Base-by-base conservation (phyloP, 1,284 basidiomycete species). In the Phenoliferia sp. region DNA sequence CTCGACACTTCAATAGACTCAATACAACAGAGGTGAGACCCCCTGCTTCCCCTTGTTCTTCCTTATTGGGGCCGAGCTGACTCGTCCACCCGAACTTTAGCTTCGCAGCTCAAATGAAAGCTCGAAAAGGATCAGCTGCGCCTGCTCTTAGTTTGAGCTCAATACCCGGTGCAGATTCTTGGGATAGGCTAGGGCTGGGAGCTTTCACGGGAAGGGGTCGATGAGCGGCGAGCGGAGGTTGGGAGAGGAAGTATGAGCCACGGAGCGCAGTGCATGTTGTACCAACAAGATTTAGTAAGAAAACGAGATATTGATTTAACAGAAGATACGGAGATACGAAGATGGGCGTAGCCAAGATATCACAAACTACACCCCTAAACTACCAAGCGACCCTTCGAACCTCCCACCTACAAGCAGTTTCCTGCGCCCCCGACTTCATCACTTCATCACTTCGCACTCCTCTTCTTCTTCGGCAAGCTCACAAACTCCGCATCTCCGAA, bases 1-100 rank as follows among this genome's bases (percentile, higher is more conserved):
- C 83, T 99, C n/a, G 96, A 99, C 80, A 99, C 96, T 7, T 74
- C 73, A 10, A 72, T 78, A 59, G 77, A 78, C 54, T 75, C 73
- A 31, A 76, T 78, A 61, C 66, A 73, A 22, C 17, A 52, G 15
- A 67, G 54, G 54, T 56, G 6, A 54, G 52, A 17, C 54, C 22
- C 66, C 33, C 54, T 29, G 28, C 6, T 56, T n/a, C n/a, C 54
- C 33, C 10, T 6, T 31, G 5, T 31, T n/a, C 6, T 5, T 9
- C 22, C 9, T 22, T 19, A 5, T 52, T 52, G 12, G 39, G 39
- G 22, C 22, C n/a, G 54, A 10, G 16, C 28, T 17, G n/a, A 6
- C 54, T 56, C 26, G 6, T 4, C 7, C 54, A 7, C 29, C 29
- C 22, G 28, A n/a, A n/a, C n/a, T n/a, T n/a, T 32, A 56, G 64